Percentiles rank a stretch among this genome's conserved stretches.
These are phyloP conservation scores for Pyrenophora graminea DNA, from an alignment of 2,329 filamentous ascomycete genomes.

Conservation along the genomic window DNA sequence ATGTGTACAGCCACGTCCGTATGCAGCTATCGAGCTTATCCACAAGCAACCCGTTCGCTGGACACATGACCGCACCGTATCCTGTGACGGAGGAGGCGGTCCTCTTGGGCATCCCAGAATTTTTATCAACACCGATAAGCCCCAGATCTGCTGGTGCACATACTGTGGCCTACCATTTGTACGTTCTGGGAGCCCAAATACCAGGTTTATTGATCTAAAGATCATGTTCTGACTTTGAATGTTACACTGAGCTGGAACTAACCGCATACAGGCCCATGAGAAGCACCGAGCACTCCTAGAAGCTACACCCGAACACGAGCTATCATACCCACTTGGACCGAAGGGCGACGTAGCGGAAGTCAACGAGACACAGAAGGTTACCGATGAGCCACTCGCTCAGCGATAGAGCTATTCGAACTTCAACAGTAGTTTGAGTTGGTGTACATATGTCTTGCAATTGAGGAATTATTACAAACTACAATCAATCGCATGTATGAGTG, in stretches of 20 bases:
- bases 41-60: constrained; percentile 94
- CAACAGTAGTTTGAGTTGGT: constrained; percentile 3
- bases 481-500: not conserved
- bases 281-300: constrained; percentile 84
- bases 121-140: constrained; percentile 98
- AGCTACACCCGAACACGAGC: constrained; percentile 74
- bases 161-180: constrained; percentile 96
- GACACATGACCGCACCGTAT: constrained; percentile 79
- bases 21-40: constrained; percentile 91
- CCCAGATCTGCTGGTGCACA: constrained; percentile 84
- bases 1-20: constrained; percentile 73
- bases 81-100: constrained; percentile 91
- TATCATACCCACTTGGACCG: constrained; percentile 78
- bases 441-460: constrained; percentile 35
- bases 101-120: constrained; percentile 87
- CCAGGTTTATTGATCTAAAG: not conserved
- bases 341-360: constrained; percentile 63
- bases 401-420: constrained; percentile 48
- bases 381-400: constrained; percentile 63
- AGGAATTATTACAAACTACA: not conserved
- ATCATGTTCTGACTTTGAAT: too few relatives aligned
- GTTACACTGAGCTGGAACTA: not conserved
- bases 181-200: constrained; percentile 51
- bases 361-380: constrained; percentile 61
- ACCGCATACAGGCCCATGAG: constrained; percentile 73